Conservation (phyloP, 441 rosid genomes). For the Populus hybrid region DNA sequence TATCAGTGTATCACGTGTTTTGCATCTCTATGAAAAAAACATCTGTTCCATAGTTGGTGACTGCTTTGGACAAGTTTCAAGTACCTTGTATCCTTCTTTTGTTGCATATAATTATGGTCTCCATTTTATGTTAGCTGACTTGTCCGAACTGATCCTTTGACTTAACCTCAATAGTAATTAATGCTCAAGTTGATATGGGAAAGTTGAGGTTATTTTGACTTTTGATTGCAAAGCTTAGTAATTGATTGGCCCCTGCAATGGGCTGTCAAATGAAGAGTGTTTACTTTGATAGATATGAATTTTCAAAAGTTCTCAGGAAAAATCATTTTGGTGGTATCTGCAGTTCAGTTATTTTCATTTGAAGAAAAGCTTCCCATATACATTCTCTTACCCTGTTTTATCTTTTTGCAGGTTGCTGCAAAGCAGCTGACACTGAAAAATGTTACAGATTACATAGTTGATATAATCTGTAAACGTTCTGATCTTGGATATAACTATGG, state of each 20-base stretch:
- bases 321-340: neutral
- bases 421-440: conserved; percentile 84
- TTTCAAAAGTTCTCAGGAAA: neutral
- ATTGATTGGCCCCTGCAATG: neutral
- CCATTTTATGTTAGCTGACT: neutral
- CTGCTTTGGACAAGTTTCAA: neutral
- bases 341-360: neutral
- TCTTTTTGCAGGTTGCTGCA: conserved; percentile 71
- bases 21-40: neutral
- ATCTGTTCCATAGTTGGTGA: neutral
- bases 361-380: neutral
- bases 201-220: neutral
- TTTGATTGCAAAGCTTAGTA: neutral
- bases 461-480: conserved; percentile 81
- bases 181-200: neutral
- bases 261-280: neutral
- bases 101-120: neutral
- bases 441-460: conserved; percentile 87
- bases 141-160: neutral
- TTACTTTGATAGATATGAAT: neutral
- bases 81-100: neutral
- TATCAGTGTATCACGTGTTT: neutral
- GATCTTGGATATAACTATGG: conserved; percentile 84
- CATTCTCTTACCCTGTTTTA: neutral
- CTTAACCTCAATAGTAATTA: neutral